Conservation (phyloP, 2,329 filamentous ascomycete genomes). For the Ascochyta fabae region DNA sequence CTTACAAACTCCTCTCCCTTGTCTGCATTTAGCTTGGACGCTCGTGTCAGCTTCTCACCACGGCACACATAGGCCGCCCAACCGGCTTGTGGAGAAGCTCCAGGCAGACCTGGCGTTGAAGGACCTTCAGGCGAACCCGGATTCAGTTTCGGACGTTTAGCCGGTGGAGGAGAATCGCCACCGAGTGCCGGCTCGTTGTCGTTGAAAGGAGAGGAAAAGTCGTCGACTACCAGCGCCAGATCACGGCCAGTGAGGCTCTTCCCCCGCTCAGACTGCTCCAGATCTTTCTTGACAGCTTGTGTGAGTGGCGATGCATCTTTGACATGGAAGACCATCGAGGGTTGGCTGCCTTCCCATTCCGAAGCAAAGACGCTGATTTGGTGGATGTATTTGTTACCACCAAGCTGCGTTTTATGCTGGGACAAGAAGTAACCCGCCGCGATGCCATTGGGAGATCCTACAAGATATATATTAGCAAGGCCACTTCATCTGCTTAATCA, state of each 20-base stretch:
- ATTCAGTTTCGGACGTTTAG: neutral
- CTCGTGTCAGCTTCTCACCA: slow-evolving; percentile 10
- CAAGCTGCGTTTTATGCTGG: slow-evolving; percentile 18
- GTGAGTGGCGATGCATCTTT: neutral
- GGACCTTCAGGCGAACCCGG: neutral
- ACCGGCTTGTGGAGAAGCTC: neutral
- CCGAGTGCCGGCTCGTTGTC: neutral
- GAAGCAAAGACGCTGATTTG: neutral
- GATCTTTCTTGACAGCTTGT: neutral
- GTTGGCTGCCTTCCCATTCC: neutral
- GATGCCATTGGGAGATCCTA: slow-evolving; percentile 17
- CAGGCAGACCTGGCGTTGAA: neutral
- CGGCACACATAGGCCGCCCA: slow-evolving; percentile 13
- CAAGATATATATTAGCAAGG: neutral
- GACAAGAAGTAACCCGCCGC: slow-evolving; percentile 10
- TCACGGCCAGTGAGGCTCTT: neutral
- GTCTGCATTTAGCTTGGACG: slow-evolving; percentile 9
- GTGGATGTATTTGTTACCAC: slow-evolving; percentile 7
- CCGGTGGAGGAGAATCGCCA: neutral
- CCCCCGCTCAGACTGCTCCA: neutral
- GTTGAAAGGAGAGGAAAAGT: neutral
- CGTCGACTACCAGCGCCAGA: neutral
- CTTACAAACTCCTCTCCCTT: slow-evolving; percentile 2
- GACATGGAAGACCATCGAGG: neutral
- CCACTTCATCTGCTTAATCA: neutral